phyloP scores from a whole-genome alignment of 805 yeast species.

The Candida pini region DNA sequence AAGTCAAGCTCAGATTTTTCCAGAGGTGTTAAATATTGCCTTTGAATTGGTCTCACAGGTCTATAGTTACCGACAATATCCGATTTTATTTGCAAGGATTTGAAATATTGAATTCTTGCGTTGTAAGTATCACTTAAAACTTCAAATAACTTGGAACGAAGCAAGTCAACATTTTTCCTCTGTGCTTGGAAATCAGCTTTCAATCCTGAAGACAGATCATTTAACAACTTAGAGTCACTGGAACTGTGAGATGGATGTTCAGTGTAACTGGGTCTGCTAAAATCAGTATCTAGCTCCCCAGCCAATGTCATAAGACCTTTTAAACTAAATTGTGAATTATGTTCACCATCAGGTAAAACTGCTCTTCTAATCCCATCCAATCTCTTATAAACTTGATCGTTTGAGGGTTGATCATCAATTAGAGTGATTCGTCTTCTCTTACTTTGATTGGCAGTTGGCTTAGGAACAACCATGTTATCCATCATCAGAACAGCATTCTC shows the following conservation, averaged over 20 bases:
- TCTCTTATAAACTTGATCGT: constrained; percentile 27
- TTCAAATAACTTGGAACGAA: constrained; percentile 45
- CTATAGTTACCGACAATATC: constrained; percentile 64
- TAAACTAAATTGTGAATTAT: constrained; percentile 24
- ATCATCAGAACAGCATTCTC: constrained; percentile 29
- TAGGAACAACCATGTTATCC: constrained; percentile 12
- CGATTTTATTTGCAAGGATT: constrained; percentile 78
- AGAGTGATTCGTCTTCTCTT: constrained; percentile 9
- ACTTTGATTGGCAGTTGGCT: constrained; percentile 6
- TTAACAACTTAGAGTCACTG: constrained; percentile 15
- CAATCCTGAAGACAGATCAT: constrained; percentile 6
- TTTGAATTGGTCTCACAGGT: constrained; percentile 17
- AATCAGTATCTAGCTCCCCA: constrained; percentile 20
- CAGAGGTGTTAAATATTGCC: constrained; percentile 11
- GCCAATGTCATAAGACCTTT: constrained; percentile 19
- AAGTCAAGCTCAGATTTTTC: constrained; percentile 19
- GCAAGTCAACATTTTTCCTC: constrained; percentile 32
- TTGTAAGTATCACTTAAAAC: constrained; percentile 65
- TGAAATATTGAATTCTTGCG: constrained; percentile 74
- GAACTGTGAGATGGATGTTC: constrained; percentile 9
- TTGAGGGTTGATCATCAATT: constrained; percentile 14
- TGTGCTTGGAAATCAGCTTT: constrained; percentile 37
- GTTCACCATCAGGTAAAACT: constrained; percentile 28
- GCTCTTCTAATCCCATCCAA: constrained; percentile 27
- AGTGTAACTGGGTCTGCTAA: constrained; percentile 25